Evolutionary conservation across 2,329 filamentous ascomycete species (phyloP).

Genomic region (Taxawa tesnikishii): DNA sequence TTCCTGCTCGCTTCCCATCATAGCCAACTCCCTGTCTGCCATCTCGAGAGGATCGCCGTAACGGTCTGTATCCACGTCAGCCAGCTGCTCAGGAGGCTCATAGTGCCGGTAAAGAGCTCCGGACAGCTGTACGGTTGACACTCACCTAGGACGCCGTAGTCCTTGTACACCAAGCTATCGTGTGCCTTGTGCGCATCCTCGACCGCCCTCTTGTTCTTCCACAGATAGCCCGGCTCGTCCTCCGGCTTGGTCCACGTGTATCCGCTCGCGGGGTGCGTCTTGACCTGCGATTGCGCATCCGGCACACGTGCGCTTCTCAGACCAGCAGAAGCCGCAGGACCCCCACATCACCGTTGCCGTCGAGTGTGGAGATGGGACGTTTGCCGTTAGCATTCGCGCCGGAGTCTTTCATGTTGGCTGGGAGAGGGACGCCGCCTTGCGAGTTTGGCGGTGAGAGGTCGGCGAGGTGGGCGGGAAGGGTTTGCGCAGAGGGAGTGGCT

Average conservation of each 20-base stretch:
- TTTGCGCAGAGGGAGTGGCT: constrained; percentile 23
- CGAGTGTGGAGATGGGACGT: constrained; percentile 21
- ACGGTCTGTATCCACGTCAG: constrained; percentile 12
- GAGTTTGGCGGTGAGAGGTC: constrained; percentile 45
- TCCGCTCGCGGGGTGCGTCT: constrained; percentile 16
- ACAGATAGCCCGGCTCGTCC: constrained; percentile 36
- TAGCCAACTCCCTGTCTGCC: constrained; percentile 19
- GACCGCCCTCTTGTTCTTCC: constrained; percentile 43
- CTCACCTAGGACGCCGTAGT: constrained; percentile 22
- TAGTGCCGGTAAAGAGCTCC: too few relatives aligned
- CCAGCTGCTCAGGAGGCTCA: too few relatives aligned
- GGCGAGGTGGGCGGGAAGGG: constrained; percentile 16
- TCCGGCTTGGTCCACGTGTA: constrained; percentile 23
- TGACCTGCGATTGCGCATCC: too few relatives aligned
- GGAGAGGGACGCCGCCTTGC: constrained; percentile 22
- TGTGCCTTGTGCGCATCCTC: constrained; percentile 42
- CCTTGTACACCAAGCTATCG: constrained; percentile 38
- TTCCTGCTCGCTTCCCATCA: neutral
- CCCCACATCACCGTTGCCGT: constrained; percentile 14
- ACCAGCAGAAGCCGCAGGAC: constrained; percentile 1
- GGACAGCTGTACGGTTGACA: too few relatives aligned
- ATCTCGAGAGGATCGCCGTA: constrained; percentile 23
- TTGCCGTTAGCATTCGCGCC: constrained; percentile 24
- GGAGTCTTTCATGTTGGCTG: constrained; percentile 9
- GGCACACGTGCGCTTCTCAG: neutral